Evolutionary conservation across 2,329 filamentous ascomycete genomes (phyloP), one percentile per base, ranked within the genome.

Genomic region (Shiraia sp.): DNA sequence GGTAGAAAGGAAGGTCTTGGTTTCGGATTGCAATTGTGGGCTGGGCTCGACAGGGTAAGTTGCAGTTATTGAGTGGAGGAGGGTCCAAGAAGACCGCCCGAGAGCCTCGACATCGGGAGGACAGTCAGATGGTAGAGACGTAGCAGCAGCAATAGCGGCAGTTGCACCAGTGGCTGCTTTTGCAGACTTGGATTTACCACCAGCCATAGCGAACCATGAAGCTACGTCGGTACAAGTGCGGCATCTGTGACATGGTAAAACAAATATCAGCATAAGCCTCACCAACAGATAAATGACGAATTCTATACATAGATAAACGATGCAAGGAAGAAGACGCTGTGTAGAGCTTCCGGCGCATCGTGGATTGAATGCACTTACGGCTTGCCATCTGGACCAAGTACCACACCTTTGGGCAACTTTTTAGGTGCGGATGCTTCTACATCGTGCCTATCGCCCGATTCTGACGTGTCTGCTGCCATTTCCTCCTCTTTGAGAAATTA

Each of bases 11-110:
- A 99, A 97, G 36, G 81, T 78, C 41, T 78, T 77, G 56, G 95
- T 86, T 57, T 96, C 87, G 22, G 75, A 73, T 66, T 96, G 90
- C 57, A 96, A 82, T 8, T 75, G 69, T 1, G 75, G 68, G 0
- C 85, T 81, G 0, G 93, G 90, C 6, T 66, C 71, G 6, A 79
- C 75, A 1, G 93, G 93, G 68, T 97, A 99, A 10, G 82, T 82
- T 0, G 91, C 93, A 10, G 92, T 88, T 52, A 99, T 88, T 7
- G 87, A 86, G 75, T 99, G 93, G 1, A 99, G 82, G 14, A 99
- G 80, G 0, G 90, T 96, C 93, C 93, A 99, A 10, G 90, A 88
- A 46, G 85, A 85, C 49, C 90, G 88, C 34, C 93, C 93, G 4
- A 99, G 83, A 12, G 78, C 73, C 65, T 95, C 90, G 51, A 96